Percentiles rank a stretch among this genome's conserved stretches.
Conservation (phyloP, 2,329 filamentous ascomycete species). For the Aureobasidium uvarum region DNA sequence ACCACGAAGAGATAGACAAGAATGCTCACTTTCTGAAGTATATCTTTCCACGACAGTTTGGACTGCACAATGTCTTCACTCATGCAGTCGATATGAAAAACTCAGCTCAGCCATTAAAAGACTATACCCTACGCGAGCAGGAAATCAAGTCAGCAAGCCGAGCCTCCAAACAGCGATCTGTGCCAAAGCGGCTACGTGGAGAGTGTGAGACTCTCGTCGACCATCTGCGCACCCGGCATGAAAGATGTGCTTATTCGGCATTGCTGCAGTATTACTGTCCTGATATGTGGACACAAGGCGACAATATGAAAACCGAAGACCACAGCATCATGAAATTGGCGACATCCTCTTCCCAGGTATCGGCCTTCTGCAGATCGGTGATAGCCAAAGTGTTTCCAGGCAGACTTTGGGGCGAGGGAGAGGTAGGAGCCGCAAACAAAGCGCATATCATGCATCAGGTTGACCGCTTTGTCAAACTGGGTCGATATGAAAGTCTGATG, state of each 20-base stretch:
- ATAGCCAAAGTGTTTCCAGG: slow-evolving; percentile 70
- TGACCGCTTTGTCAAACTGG: slow-evolving; percentile 72
- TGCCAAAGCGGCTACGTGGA: slow-evolving; percentile 68
- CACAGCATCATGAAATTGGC: slow-evolving; percentile 62
- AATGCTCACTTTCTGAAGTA: slow-evolving; percentile 80
- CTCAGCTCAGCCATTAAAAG: slow-evolving; percentile 72
- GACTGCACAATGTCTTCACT: slow-evolving; percentile 88
- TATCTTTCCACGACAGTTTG: slow-evolving; percentile 88
- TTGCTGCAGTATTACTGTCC: slow-evolving; percentile 82
- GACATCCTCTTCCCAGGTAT: slow-evolving; percentile 66
- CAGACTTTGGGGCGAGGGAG: slow-evolving; percentile 67
- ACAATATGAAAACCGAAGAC: not conserved
- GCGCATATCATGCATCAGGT: slow-evolving; percentile 62
- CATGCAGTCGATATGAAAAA: slow-evolving; percentile 62
- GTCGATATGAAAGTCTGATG: slow-evolving; percentile 76
- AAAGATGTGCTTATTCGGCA: slow-evolving; percentile 73
- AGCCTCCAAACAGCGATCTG: not conserved
- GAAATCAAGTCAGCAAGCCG: slow-evolving; percentile 60
- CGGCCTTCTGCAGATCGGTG: slow-evolving; percentile 80
- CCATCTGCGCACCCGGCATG: slow-evolving; percentile 68
- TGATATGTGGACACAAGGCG: slow-evolving; percentile 29
- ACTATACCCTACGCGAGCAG: slow-evolving; percentile 81
- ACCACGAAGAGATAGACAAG: slow-evolving; percentile 50
- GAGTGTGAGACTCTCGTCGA: slow-evolving; percentile 58
- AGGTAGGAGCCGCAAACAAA: slow-evolving; percentile 59